Evolutionary conservation across 768 basidiomycete genomes (phyloP).

Genomic region (Suillus discolor): DNA sequence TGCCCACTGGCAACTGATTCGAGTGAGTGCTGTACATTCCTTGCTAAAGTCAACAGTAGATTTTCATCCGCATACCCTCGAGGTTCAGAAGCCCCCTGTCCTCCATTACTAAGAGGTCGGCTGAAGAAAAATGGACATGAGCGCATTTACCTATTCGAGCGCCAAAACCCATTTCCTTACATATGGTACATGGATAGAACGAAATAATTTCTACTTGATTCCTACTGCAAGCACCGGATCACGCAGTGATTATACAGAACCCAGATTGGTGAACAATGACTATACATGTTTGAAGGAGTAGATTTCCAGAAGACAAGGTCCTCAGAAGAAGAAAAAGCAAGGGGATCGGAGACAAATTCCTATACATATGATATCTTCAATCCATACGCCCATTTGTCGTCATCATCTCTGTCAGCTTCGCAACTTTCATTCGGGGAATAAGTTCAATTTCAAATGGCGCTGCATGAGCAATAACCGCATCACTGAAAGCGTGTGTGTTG

Average conservation of each 20-base stretch:
- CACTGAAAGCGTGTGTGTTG: conserved; percentile 58
- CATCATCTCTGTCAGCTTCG: neutral
- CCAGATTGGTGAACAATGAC: no score
- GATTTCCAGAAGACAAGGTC: neutral
- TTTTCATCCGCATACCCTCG: no score
- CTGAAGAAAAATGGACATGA: no score
- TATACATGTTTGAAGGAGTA: neutral
- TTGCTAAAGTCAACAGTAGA: no score
- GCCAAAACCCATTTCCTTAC: no score
- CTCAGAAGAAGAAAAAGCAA: neutral
- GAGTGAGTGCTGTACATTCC: no score
- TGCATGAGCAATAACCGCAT: conserved; percentile 60
- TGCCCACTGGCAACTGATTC: no score
- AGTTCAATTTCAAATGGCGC: neutral
- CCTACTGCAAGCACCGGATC: neutral
- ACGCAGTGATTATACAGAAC: neutral
- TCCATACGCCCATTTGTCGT: neutral
- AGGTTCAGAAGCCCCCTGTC: no score
- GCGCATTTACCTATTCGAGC: no score
- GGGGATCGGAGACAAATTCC: neutral
- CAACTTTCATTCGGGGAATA: neutral
- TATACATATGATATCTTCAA: neutral
- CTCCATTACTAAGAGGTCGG: no score
- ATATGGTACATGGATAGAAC: neutral
- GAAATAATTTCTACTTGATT: neutral